Percentiles rank a stretch among this genome's conserved stretches.
Evolutionary conservation across 495 filamentous ascomycete species (phyloP).

Genomic region (Platismatia glauca): DNA sequence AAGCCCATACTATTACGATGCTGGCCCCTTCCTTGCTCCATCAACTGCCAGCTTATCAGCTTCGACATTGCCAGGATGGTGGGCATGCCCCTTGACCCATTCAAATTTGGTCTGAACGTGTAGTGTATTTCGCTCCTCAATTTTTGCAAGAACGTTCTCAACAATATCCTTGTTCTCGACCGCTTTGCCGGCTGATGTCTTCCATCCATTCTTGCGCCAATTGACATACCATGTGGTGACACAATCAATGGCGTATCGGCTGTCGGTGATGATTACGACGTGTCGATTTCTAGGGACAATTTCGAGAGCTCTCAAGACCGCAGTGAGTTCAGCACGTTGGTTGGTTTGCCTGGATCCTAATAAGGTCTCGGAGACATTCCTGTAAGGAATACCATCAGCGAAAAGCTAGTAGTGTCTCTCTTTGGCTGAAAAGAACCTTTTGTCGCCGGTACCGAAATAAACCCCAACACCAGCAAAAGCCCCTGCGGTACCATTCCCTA

Average conservation of each 20-base stretch:
- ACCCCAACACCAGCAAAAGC: conserved; percentile 82
- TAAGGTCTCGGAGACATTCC: conserved; percentile 80
- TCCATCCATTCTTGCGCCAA: conserved; percentile 78
- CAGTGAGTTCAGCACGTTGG: conserved; percentile 87
- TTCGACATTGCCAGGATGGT: conserved; percentile 60
- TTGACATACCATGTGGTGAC: conserved; percentile 74
- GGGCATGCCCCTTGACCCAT: conserved; percentile 80
- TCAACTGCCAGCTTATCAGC: conserved; percentile 74
- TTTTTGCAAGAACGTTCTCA: conserved; percentile 56
- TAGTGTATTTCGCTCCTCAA: conserved; percentile 57
- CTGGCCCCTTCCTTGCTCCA: conserved; percentile 34
- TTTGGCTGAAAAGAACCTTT: conserved; percentile 44
- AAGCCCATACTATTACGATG: background rate
- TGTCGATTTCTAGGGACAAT: conserved; percentile 54
- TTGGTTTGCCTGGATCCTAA: conserved; percentile 74
- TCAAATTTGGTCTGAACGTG: conserved; percentile 60
- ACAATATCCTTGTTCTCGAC: conserved; percentile 86
- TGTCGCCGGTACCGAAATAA: conserved; percentile 67
- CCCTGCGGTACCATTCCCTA: conserved; percentile 62
- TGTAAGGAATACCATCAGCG: conserved; percentile 31
- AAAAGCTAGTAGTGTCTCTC: background rate
- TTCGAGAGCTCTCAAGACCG: conserved; percentile 75
- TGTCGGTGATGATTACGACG: conserved; percentile 71
- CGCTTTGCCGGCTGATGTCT: conserved; percentile 52
- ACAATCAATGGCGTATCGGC: conserved; percentile 81